Conservation (phyloP, 2,329 filamentous ascomycete species). For the Dactylellina cionopaga region DNA sequence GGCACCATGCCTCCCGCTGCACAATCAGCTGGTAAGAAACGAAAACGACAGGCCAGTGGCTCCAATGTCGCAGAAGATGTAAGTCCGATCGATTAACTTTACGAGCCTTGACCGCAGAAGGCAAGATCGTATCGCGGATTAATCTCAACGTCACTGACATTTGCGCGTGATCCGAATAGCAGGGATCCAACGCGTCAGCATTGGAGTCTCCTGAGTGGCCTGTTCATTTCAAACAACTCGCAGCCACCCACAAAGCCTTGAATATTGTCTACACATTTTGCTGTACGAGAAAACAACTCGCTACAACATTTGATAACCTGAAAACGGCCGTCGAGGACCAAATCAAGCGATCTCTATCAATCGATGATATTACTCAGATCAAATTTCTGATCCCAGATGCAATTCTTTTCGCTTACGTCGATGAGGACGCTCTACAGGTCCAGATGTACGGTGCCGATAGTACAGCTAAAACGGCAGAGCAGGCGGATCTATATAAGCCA, state of each 20-base stretch:
- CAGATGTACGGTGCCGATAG: constrained; percentile 68
- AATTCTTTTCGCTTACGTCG: constrained; percentile 85
- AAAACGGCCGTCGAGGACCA: constrained; percentile 85
- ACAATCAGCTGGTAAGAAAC: not conserved
- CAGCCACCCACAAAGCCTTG: constrained; percentile 81
- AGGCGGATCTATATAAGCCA: constrained; percentile 56
- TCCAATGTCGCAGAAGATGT: not conserved
- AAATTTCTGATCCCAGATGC: constrained; percentile 79
- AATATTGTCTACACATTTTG: constrained; percentile 96
- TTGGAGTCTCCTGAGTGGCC: constrained; percentile 70
- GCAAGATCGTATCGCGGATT: too few relatives aligned
- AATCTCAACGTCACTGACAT: too few relatives aligned
- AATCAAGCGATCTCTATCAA: constrained; percentile 73
- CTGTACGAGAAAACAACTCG: constrained; percentile 88
- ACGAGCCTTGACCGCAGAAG: too few relatives aligned
- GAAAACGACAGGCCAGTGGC: constrained; percentile 10
- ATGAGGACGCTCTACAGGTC: constrained; percentile 82
- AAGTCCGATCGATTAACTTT: not conserved
- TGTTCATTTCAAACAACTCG: constrained; percentile 74
- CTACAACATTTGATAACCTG: constrained; percentile 90
- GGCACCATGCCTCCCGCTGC: constrained; percentile 11
- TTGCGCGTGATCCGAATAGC: not conserved
- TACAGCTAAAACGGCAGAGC: constrained; percentile 50
- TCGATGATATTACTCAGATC: constrained; percentile 85
- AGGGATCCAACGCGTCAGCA: not conserved